Evolutionary conservation across 306 rosid species (phyloP).

Genomic region (Hippophae tibetana): DNA sequence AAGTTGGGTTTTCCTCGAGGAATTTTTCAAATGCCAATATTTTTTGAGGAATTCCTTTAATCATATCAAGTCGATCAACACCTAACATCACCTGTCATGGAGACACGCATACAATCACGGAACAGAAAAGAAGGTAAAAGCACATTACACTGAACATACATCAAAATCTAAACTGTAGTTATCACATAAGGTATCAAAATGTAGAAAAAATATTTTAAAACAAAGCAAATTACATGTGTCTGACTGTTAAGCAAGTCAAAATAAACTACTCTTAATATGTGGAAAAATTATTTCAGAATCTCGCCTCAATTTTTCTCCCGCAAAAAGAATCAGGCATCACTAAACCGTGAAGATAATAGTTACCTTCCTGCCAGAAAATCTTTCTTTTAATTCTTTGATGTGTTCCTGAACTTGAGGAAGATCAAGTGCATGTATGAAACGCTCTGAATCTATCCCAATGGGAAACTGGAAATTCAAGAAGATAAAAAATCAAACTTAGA

Average conservation of each 20-base stretch:
- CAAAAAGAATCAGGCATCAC: not conserved
- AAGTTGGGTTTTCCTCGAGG: conserved; percentile 59
- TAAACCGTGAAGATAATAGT: conserved; percentile 7
- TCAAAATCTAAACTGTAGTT: not conserved
- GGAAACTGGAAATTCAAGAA: conserved; percentile 59
- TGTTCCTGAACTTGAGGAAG: conserved; percentile 36
- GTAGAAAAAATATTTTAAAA: no score
- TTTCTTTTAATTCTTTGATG: conserved; percentile 60
- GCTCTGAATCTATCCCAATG: conserved; percentile 75
- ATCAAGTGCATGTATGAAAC: conserved; percentile 70
- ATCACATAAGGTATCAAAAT: not conserved
- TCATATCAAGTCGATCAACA: conserved; percentile 94
- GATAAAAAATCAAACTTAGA: conserved; percentile 18
- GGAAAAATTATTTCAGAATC: no score
- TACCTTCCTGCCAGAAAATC: conserved; percentile 83
- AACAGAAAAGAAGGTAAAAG: conserved; percentile 8
- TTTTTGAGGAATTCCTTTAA: conserved; percentile 92
- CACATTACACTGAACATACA: conserved; percentile 1
- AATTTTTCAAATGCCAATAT: conserved; percentile 85
- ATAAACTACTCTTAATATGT: not conserved
- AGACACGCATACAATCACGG: conserved; percentile 8
- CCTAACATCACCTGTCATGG: conserved; percentile 78
- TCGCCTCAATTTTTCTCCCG: no score
- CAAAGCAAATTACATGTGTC: no score
- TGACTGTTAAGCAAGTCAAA: not conserved